phyloP scores from a whole-genome alignment of 805 yeast species.

The Brettanomyces naardenensis region DNA sequence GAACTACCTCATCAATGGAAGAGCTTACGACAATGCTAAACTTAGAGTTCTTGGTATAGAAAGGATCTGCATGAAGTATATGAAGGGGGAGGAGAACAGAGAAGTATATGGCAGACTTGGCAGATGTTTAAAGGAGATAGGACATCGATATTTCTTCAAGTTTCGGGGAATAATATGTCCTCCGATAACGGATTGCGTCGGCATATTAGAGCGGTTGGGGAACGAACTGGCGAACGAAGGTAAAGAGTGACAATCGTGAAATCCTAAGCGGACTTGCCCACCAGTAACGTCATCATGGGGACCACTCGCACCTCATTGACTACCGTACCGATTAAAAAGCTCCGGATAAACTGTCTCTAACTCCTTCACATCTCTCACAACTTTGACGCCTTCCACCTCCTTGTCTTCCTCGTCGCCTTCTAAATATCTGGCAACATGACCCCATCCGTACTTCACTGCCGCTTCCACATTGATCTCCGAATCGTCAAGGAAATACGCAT shows the following conservation, averaged over 20 bases:
- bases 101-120: background rate
- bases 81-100: background rate
- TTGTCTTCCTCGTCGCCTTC: constrained; percentile 48
- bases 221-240: background rate
- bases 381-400: constrained; percentile 32
- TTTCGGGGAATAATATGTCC: constrained; percentile 13
- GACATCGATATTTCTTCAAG: constrained; percentile 12
- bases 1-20: constrained; percentile 2
- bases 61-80: constrained; percentile 12
- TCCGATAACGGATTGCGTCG: constrained; percentile 15
- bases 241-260: too few relatives aligned
- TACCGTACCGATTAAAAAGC: too few relatives aligned
- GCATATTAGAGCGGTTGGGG: constrained; percentile 8
- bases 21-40: constrained; percentile 8
- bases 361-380: constrained; percentile 53
- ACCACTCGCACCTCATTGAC: too few relatives aligned
- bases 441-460: constrained; percentile 67
- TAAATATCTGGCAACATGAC: constrained; percentile 61
- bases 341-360: constrained; percentile 45
- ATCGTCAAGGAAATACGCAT: constrained; percentile 80
- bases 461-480: constrained; percentile 72
- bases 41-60: constrained; percentile 15
- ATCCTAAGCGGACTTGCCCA: too few relatives aligned
- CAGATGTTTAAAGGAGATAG: constrained; percentile 7
- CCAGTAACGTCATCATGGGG: too few relatives aligned